Percentiles rank a stretch among this genome's conserved stretches.
phyloP scores from a whole-genome alignment of 1,284 basidiomycete species.

The Tremellales sp. region DNA sequence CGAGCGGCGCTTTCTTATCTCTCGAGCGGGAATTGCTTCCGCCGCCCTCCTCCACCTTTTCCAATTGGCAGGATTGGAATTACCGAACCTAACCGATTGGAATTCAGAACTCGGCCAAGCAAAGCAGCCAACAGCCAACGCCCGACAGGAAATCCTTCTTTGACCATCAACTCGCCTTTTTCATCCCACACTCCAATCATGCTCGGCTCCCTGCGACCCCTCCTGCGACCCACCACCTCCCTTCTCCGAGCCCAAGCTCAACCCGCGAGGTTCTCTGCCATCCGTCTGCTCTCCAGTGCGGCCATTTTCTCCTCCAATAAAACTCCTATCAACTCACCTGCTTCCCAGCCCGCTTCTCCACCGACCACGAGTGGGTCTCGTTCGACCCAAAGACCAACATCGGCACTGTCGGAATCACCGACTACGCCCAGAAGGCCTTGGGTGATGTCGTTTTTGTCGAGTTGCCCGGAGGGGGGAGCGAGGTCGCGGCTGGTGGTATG shows the following conservation, averaged over 20 bases:
- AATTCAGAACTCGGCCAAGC: too few relatives aligned
- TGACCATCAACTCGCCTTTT: not conserved
- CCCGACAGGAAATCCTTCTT: too few relatives aligned
- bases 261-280: constrained; percentile 15
- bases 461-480: constrained; percentile 67
- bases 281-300: constrained; percentile 31
- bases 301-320: not conserved
- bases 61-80: too few relatives aligned
- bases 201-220: constrained; percentile 21
- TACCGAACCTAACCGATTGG: too few relatives aligned
- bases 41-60: too few relatives aligned
- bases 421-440: constrained; percentile 87
- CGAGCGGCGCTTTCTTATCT: too few relatives aligned
- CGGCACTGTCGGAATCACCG: constrained; percentile 83
- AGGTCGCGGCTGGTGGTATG: constrained; percentile 72
- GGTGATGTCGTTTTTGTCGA: constrained; percentile 99
- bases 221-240: constrained; percentile 15
- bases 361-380: constrained; percentile 84
- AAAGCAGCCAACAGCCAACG: too few relatives aligned
- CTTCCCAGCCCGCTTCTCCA: constrained; percentile 69
- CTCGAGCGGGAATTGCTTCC: too few relatives aligned
- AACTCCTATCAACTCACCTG: constrained; percentile 2
- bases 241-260: constrained; percentile 15
- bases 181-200: constrained; percentile 6
- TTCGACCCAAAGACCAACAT: constrained; percentile 76